Conservation (phyloP, 2,329 filamentous ascomycete genomes). For the Arthroderma sp. region DNA sequence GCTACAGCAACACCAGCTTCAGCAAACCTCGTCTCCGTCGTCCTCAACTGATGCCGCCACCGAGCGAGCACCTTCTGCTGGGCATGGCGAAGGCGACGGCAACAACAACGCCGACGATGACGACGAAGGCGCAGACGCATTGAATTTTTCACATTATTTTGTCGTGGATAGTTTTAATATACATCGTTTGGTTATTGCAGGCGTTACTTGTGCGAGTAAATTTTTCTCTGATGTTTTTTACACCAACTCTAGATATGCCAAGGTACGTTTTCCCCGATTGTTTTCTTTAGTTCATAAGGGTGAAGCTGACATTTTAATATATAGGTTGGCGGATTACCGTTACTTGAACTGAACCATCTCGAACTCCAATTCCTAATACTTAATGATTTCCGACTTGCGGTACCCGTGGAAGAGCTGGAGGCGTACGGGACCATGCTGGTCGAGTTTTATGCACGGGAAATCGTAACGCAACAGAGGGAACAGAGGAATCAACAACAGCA, state of each 20-base stretch:
- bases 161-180: constrained; percentile 99
- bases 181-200: constrained; percentile 87
- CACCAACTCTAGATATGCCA: constrained; percentile 96
- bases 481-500: constrained; percentile 9
- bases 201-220: constrained; percentile 96
- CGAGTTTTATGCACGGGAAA: constrained; percentile 89
- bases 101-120: constrained; percentile 4
- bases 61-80: not conserved
- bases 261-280: constrained; percentile 48
- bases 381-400: constrained; percentile 88
- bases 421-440: constrained; percentile 97
- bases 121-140: constrained; percentile 25
- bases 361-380: constrained; percentile 90
- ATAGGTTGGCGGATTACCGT: constrained; percentile 83
- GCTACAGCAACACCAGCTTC: constrained; percentile 4
- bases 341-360: constrained; percentile 86
- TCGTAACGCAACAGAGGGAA: constrained; percentile 51
- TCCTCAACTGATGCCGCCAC: not conserved
- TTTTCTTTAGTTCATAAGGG: constrained; percentile 1
- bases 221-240: constrained; percentile 99
- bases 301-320: not conserved
- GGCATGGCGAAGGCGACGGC: not conserved
- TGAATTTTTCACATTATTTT: constrained; percentile 58
- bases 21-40: constrained; percentile 1
- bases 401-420: constrained; percentile 89